Base-by-base conservation (phyloP, 2,329 filamentous ascomycete genomes). In the Setomelanomma holmii region DNA sequence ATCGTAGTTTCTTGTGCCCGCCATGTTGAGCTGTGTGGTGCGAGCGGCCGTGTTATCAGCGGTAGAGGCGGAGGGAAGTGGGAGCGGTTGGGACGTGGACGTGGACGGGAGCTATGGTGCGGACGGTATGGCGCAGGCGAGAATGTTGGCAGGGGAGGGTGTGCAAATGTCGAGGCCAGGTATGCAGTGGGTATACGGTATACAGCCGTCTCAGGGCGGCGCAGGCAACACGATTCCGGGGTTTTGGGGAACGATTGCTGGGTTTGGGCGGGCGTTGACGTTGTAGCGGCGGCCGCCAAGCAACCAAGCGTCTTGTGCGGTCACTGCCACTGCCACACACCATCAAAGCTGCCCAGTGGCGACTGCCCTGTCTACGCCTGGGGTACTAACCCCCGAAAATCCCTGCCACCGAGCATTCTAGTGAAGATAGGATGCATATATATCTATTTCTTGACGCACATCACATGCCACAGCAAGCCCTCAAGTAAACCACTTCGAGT, bases 1-100 rank as follows among this genome's bases (percentile, higher is more conserved):
- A 79, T 99, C 95, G 80, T 99, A 99, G 83, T 99, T 99, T 79
- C 95, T 88, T 83, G 93, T 96, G 78, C 90, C 91, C 72, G 95
- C 93, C 95, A 99, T 99, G 62, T 60, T 75, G 35, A 34, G 16
- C 16, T 45, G 24, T 48, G 24, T 45, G 39, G 30, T 33, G 49
- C 36, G 22, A 45, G 23, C 23, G 48, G 41, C 39, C 33, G 38
- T 34, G 41, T 50, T 41, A 43, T 47, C 24, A 24, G 45, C 45
- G 41, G 12, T 41, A 19, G 43, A 23, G 41, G 49, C 21, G 39
- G 22, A 34, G n/a, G 33, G n/a, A 21, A 17, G 33, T 44, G 47
- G 27, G 40, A 22, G 47, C 47, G 22, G 17, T 21, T 5, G 34
- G 40, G 11, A 33, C 39, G 38, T 22, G 21, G 39, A n/a, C n/a